Conservation (phyloP, 345 rosid genomes). For the Erodium maritimum region DNA sequence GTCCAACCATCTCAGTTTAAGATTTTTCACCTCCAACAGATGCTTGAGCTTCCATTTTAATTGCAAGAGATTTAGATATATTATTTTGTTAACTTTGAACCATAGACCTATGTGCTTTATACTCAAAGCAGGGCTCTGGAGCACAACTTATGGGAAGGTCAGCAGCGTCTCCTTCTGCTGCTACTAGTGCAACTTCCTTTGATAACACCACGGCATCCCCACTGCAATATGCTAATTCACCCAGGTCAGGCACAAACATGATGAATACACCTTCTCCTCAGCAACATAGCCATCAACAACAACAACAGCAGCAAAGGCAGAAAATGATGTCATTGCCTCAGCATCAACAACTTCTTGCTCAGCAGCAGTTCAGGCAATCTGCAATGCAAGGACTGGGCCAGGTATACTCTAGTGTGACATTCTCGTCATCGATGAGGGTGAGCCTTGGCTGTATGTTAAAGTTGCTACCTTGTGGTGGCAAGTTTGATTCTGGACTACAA, state of each 20-base stretch:
- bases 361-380: constrained; percentile 70
- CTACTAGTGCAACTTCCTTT: constrained; percentile 42
- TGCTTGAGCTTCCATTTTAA: no score
- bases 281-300: constrained; percentile 38
- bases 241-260: constrained; percentile 63
- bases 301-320: constrained; percentile 46
- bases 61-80: not conserved
- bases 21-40: not conserved
- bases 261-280: constrained; percentile 84
- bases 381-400: constrained; percentile 65
- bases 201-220: constrained; percentile 77
- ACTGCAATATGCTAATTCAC: constrained; percentile 78
- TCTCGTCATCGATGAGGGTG: not conserved
- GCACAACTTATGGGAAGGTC: constrained; percentile 66
- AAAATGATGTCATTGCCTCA: constrained; percentile 66
- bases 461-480: not conserved
- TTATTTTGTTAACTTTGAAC: constrained; percentile 2
- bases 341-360: constrained; percentile 69
- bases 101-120: not conserved
- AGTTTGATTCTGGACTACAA: no score
- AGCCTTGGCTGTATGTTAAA: not conserved
- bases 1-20: not conserved
- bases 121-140: constrained; percentile 46
- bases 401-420: constrained; percentile 23
- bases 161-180: constrained; percentile 74